phyloP scores from a whole-genome alignment of 208 protist species.

The Eutreptiella sp. region DNA sequence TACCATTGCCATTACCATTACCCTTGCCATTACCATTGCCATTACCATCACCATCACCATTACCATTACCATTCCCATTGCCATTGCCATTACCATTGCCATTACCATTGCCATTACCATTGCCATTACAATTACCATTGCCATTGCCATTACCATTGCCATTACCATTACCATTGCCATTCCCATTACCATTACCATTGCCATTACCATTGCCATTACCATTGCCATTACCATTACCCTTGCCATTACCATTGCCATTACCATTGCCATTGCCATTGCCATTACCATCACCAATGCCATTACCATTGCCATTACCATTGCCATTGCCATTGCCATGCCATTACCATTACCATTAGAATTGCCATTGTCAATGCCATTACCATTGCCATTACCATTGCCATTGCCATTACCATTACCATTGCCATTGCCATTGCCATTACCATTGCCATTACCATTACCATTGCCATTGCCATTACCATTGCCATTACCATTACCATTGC shows the following conservation, averaged over 20 bases:
- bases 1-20: slow-evolving; percentile 7
- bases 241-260: too few species aligned
- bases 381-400: slow-evolving; percentile 5
- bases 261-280: slow-evolving; percentile 13
- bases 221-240: slow-evolving; percentile 17
- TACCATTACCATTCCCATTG: slow-evolving; percentile 2
- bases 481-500: not conserved
- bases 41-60: slow-evolving; percentile 3
- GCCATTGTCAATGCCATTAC: not conserved
- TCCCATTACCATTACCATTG: slow-evolving; percentile 7
- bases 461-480: slow-evolving; percentile 6
- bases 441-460: slow-evolving; percentile 16
- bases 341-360: not conserved
- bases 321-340: too few species aligned
- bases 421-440: slow-evolving; percentile 8
- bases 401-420: slow-evolving; percentile 5
- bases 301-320: not conserved
- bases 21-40: slow-evolving; percentile 9
- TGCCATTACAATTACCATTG: too few species aligned
- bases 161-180: slow-evolving; percentile 17
- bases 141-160: slow-evolving; percentile 12
- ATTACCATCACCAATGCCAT: too few species aligned
- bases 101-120: slow-evolving; percentile 13
- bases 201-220: slow-evolving; percentile 8
- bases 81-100: slow-evolving; percentile 15